Conservation (phyloP, 352 stramenopile genomes). For the Paralagenidium karlingii region DNA sequence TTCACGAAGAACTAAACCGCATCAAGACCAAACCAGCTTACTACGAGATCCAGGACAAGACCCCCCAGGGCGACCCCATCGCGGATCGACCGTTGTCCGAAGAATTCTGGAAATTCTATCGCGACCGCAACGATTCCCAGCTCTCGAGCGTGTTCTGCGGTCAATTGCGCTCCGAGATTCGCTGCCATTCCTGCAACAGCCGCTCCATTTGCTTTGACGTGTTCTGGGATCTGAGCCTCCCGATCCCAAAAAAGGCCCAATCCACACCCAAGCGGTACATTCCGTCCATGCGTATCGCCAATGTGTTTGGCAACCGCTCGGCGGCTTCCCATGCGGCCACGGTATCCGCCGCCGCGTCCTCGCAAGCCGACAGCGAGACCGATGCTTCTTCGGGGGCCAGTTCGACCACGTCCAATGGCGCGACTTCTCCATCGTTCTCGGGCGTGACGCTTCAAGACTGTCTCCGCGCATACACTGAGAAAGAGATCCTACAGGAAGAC, state of each 20-base stretch:
- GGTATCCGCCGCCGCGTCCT: too few species aligned
- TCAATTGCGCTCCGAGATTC: conserved; percentile 65
- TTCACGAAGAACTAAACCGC: conserved; percentile 81
- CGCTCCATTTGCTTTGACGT: conserved; percentile 72
- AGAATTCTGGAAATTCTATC: conserved; percentile 82
- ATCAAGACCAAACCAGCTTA: conserved; percentile 58
- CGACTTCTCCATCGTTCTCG: background rate
- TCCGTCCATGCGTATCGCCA: conserved; percentile 17
- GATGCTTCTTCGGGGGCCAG: background rate
- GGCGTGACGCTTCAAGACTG: conserved; percentile 51
- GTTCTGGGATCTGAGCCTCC: conserved; percentile 74
- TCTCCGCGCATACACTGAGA: conserved; percentile 53
- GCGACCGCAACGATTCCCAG: conserved; percentile 42
- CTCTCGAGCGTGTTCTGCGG: conserved; percentile 76
- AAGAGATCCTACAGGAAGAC: conserved; percentile 43
- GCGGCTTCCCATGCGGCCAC: background rate
- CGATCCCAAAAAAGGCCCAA: conserved; percentile 48
- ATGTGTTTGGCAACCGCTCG: conserved; percentile 15
- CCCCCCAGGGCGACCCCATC: conserved; percentile 9
- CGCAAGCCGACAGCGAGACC: conserved; percentile 3
- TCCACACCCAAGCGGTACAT: conserved; percentile 27
- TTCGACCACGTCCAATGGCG: background rate
- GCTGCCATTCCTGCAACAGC: conserved; percentile 56
- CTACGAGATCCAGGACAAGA: conserved; percentile 56
- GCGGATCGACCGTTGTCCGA: conserved; percentile 52